Evolutionary conservation across 768 basidiomycete species (phyloP), one percentile per base, ranked within the genome.

Genomic region (Amanita pallidorosea): DNA sequence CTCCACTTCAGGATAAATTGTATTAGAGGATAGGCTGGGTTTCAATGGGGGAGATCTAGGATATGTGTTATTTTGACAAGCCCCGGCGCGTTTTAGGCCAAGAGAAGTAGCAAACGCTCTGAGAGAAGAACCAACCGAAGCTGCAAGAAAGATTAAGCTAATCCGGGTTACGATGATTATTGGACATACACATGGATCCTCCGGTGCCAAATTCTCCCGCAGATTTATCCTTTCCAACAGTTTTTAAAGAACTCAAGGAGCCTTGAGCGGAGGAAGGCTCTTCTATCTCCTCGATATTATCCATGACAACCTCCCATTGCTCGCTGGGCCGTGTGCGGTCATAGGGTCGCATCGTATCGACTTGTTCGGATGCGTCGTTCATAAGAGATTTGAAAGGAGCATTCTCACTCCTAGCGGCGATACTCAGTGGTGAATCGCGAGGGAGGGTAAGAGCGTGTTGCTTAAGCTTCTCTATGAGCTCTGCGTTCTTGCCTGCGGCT

Each of bases 251-350:
- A 4, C 71, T 70, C 8, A 81, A 60, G 0, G 73, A 79, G 38
- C 74, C 72, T 60, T 70, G 73, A 5, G 70, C 72, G 3, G 42
- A 23, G 31, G 70, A 74, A 54, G 58, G 66, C 54, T 86, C 84
- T 33, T 85, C 82, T 15, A 71, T 64, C 52, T 89, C 87, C 46
- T 77, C 69, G 34, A 85, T 89, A 53, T 79, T 77, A 49, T 90
- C 88, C 81, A 90, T 88, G n/a, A 89, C 78, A 53, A 90, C 68
- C 60, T 88, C 85, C 87, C 89, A 90, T 57, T 85, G 82, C 58
- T 87, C 84, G 59, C 85, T 86, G 0, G 84, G 83, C 38, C 85
- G 74, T 8, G 79, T 5, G 23, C 33, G 41, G 7, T 42, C 27
- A n/a, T 17, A 49, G 15, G 41, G 25, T 11, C 1, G 67, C 48